Evolutionary conservation across 352 stramenopile species (phyloP), one percentile per base, ranked within the genome.

Genomic region (Phytopythium vexans): DNA sequence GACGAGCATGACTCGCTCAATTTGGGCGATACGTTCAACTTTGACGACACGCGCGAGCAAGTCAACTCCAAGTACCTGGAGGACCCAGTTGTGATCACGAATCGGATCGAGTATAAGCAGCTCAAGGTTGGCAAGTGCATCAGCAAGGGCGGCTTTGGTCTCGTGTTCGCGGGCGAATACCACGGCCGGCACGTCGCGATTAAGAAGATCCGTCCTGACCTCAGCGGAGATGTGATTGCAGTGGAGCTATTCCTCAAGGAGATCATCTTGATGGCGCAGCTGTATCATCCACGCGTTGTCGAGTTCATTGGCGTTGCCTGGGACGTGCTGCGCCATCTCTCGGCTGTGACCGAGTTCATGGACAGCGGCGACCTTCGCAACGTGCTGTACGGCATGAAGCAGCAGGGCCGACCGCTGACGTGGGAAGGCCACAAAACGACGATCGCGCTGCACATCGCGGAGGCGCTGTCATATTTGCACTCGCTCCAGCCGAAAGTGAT

Each of bases 291-390:
- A 1, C 68, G 71, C 0, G 68, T 85, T 35, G 71, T 85, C 27
- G 49, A 68, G 36, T 85, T 82, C 35, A 44, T 85, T 38, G 74
- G 70, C 12, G 66, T 76, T 0, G 61, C 71, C 12, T 85, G 74
- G 74, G 66, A 73, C 15, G 67, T 67, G 16, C 50, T 75, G 35
- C 56, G 50, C 12, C 57, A 85, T 47, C 33, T 86, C 0, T 77
- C 66, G 47, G 64, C 58, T 12, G 58, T 86, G n/a, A 82, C 64
- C 8, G 76, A 87, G 53, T 75, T 74, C 36, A 84, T 87, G 76
- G 73, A 84, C 15, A 60, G 64, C 15, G 76, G 76, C 2, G 74
- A 87, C 59, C 36, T 87, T 8, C 70, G 72, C 36, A 66, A 77
- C 4, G 68, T 87, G 4, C 54, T 83, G 8, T 55, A 70, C 33